Conservation (phyloP, 1,139 yeast species). For the Candida mesenterica region DNA sequence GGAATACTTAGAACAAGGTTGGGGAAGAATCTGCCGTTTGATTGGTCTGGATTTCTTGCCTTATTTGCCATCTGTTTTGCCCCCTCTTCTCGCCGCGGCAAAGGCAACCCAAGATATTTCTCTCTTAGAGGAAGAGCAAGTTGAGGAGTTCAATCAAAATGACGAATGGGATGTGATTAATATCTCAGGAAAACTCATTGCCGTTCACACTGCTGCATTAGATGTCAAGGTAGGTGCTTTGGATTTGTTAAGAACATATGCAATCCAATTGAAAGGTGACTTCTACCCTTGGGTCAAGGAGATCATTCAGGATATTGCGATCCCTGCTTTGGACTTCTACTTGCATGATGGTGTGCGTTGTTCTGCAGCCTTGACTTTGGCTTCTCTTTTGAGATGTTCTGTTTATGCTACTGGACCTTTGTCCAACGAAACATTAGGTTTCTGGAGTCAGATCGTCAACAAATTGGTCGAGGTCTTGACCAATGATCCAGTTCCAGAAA, state of each 20-base stretch:
- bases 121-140: conserved; percentile 83
- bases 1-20: conserved; percentile 86
- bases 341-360: conserved; percentile 94
- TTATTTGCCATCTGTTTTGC: conserved; percentile 83
- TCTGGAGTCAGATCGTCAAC: conserved; percentile 73
- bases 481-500: conserved; percentile 81
- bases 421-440: conserved; percentile 56
- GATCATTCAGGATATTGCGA: conserved; percentile 71
- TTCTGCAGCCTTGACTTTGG: conserved; percentile 81
- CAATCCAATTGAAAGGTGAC: conserved; percentile 76
- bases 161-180: conserved; percentile 97
- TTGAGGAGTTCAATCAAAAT: conserved; percentile 75
- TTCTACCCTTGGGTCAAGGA: conserved; percentile 84
- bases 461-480: conserved; percentile 68
- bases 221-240: conserved; percentile 94
- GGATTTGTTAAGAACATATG: conserved; percentile 84
- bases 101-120: conserved; percentile 88
- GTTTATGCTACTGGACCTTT: conserved; percentile 58
- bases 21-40: conserved; percentile 91
- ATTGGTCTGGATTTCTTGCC: conserved; percentile 86
- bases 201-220: conserved; percentile 86
- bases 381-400: conserved; percentile 71
- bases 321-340: conserved; percentile 88
- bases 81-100: conserved; percentile 81
- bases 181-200: conserved; percentile 87